Evolutionary conservation across 805 yeast species (phyloP), one percentile per base, ranked within the genome.

Genomic region (Aciculoconidium aculeatum): DNA sequence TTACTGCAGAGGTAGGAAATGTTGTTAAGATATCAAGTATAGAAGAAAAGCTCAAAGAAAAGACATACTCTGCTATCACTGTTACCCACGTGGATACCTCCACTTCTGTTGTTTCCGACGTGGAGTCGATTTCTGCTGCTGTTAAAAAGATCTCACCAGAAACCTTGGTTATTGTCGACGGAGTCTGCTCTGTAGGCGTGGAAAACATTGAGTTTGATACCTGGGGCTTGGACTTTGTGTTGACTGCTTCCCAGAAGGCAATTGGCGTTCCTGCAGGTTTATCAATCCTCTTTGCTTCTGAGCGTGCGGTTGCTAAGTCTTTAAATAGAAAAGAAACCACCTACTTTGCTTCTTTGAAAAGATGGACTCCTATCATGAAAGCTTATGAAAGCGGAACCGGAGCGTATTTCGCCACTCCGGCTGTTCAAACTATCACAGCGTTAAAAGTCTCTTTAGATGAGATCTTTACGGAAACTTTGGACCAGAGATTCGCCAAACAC

Each of bases 81-180:
- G 72, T 88, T 47, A 90, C 96, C 23, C 97, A 90, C 46, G 96
- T 92, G 21, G 98, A 92, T 57, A 92, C 97, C 25, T 86, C 96
- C 2, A 86, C 96, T 19, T 94, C 95, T n/a, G 95, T 90, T 23
- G 72, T 87, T 22, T 65, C 78, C 25, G 80, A 83, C 48, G 77
- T 90, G 39, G 65, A 73, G 49, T 61, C 65, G 11, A 67, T 87
- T 34, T 58, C 94, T 15, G 59, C 56, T 30, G 41, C 78, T n/a
- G 80, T 83, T 36, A 74, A 76, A 45, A 49, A 61, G 39, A 59
- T 67, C 2, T 72, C 86, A 4, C 96, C 97, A 31, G 81, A 82
- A 17, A 75, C 96, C 14, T 68, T 90, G 37, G 67, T 90, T 31
- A 63, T 86, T 29, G 95, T 90, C 22, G 98, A 90, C 55, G 95